Base-by-base conservation (phyloP, 148 eudicot species). In the Vaccinium darrowii region DNA sequence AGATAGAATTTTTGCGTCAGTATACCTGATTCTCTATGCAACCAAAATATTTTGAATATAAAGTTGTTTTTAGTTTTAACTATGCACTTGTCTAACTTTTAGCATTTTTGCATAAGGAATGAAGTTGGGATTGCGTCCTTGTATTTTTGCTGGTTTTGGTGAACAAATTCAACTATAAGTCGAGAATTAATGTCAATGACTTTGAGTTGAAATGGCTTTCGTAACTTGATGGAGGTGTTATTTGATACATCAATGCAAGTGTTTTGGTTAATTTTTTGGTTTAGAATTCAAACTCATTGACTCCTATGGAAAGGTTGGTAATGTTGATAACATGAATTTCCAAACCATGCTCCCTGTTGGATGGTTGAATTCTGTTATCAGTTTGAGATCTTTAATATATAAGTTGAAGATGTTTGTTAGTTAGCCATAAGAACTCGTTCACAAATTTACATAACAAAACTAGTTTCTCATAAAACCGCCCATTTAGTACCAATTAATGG, bases 211-310 rank as follows among this genome's bases (percentile, higher is more conserved):
- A 74, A 36, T 9, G 7, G 51, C 78, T 74, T 43, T 74, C n/a
- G n/a, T 11, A 74, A 74, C 78, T 74, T 74, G 78, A 74, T n/a
- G 71, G 27, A 63, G 74, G 33, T 69, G 33, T 69, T 23, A 27
- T 19, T 43, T 18, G 27, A 4, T 21, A 49, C 4, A n/a, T 43
- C 25, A 49, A 49, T 76, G 27, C 27, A 21, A 10, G 9, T 8
- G 21, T 19, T 76, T 49, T 21, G 43, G 52, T 25, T 21, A 7
- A 43, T 19, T 49, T 21, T 10, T 21, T 12, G 30, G 50, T 49
- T 49, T 76, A 50, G 30, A 7, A 18, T n/a, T 76, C 25, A 4
- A 49, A 49, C 77, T 33, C 21, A 16, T 49, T 76, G n/a, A 36
- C 30, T 76, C 51, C 57, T 78, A 7, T 52, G 60, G 19, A 78